Conservation (phyloP, 805 yeast species). For the Candida berthetii region DNA sequence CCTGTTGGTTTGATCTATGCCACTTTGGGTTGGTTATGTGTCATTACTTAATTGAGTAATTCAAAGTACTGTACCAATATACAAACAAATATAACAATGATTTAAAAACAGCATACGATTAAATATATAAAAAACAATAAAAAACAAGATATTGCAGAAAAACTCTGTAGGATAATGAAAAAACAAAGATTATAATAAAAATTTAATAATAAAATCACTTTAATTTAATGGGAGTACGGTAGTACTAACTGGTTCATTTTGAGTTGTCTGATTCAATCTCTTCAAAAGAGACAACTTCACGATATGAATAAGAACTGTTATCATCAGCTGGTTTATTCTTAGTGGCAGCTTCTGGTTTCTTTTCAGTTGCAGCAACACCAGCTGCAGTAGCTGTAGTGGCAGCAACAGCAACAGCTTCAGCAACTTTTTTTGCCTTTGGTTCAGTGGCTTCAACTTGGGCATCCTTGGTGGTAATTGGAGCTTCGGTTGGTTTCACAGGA, state of each 20-base stretch:
- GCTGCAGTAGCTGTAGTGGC: background rate
- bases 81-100: background rate
- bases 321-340: background rate
- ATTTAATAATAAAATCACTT: background rate
- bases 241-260: background rate
- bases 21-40: slow-evolving; percentile 60
- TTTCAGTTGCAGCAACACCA: background rate
- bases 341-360: background rate
- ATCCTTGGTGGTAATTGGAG: background rate
- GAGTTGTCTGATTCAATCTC: background rate
- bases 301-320: background rate
- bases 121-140: background rate
- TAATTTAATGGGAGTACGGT: too few relatives aligned
- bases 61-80: too few relatives aligned
- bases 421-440: background rate
- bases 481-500: too few relatives aligned
- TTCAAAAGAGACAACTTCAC: background rate
- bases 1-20: slow-evolving; percentile 62
- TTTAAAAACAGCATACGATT: background rate
- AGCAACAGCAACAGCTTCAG: background rate
- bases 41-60: slow-evolving; percentile 37
- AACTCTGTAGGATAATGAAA: background rate
- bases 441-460: background rate
- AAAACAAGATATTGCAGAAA: background rate
- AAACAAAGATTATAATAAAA: background rate